Percentiles rank a stretch among this genome's conserved stretches.
phyloP scores from a whole-genome alignment of 345 rosid genomes.

The Triadica sebifera region DNA sequence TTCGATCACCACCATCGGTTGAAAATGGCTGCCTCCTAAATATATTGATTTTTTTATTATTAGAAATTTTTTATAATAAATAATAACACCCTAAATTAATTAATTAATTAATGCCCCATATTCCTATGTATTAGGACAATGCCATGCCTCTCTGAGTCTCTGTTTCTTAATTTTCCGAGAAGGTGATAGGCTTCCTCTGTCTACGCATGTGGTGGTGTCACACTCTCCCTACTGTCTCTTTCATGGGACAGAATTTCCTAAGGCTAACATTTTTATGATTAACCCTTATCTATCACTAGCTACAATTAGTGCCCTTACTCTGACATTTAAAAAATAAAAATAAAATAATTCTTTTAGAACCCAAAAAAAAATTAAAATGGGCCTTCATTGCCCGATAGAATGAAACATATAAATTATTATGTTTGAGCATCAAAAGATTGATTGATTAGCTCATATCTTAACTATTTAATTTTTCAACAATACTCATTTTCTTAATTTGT shows the following conservation, averaged over 20 bases:
- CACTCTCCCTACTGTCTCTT: constrained; percentile 14
- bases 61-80: too few relatives aligned
- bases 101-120: background rate
- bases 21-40: background rate
- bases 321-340: background rate
- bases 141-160: too few relatives aligned
- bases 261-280: background rate
- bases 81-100: background rate
- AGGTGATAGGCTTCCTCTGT: background rate
- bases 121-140: constrained; percentile 18
- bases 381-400: too few relatives aligned
- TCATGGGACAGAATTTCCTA: constrained; percentile 20
- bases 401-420: too few relatives aligned
- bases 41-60: too few relatives aligned
- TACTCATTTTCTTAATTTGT: too few relatives aligned
- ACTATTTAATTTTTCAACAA: too few relatives aligned
- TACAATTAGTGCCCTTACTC: background rate
- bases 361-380: too few relatives aligned
- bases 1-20: constrained; percentile 12
- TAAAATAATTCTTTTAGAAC: too few relatives aligned
- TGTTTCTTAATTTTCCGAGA: constrained; percentile 21
- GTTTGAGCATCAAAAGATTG: too few relatives aligned
- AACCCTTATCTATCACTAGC: background rate
- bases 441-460: too few relatives aligned
- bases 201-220: constrained; percentile 6